These are phyloP conservation scores for Ophiostoma triangulosporum DNA, from an alignment of 2,329 filamentous ascomycete genomes.

Conservation along the genomic window DNA sequence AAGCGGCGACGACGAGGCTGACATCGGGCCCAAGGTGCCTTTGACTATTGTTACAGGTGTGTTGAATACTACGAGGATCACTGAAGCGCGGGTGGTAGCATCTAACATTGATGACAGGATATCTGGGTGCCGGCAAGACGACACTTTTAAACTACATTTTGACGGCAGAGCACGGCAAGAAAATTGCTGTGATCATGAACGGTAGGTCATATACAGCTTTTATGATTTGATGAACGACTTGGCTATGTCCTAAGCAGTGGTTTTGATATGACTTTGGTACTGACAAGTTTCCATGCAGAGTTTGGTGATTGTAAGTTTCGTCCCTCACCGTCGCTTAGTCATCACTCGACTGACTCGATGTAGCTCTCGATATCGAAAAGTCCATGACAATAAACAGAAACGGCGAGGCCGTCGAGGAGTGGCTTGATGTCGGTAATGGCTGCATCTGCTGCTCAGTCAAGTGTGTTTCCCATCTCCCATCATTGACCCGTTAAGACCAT, in stretches of 20 bases:
- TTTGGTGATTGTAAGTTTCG: constrained; percentile 40
- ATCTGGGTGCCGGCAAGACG: constrained; percentile 90
- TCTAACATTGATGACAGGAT: constrained; percentile 32
- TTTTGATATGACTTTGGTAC: background rate
- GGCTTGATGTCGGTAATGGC: constrained; percentile 90
- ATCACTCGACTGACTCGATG: background rate
- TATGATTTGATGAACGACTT: too few species aligned
- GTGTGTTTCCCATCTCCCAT: constrained; percentile 31
- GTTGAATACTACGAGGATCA: background rate
- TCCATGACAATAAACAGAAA: constrained; percentile 81
- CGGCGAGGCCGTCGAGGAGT: constrained; percentile 75
- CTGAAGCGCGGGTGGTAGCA: too few species aligned
- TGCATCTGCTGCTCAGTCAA: constrained; percentile 98
- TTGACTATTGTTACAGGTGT: constrained; percentile 73
- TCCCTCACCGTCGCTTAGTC: too few species aligned
- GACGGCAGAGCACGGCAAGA: constrained; percentile 90
- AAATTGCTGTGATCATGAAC: constrained; percentile 95
- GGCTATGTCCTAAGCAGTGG: too few species aligned
- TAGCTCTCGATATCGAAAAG: constrained; percentile 89
- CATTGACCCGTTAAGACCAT: background rate
- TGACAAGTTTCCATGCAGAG: constrained; percentile 34
- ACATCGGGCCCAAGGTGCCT: constrained; percentile 53
- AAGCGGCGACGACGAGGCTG: constrained; percentile 23
- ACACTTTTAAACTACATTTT: constrained; percentile 93
- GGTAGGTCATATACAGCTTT: constrained; percentile 28